A percentile compares a stretch with the other conserved stretches of the same genome.
phyloP scores from a whole-genome alignment of 805 yeast species.

The Candida vaughaniae region DNA sequence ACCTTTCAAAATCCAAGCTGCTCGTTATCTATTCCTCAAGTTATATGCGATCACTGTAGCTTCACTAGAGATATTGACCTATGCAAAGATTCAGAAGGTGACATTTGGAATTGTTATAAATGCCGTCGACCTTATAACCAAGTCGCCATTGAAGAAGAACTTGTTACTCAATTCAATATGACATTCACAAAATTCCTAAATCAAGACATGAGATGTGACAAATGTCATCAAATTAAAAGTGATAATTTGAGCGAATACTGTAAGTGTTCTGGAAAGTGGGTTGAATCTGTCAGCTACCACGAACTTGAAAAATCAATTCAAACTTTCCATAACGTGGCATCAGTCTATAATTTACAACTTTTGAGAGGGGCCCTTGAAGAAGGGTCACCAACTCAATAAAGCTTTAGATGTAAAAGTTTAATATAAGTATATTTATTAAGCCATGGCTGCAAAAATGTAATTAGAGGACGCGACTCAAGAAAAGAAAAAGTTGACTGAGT shows the following conservation, averaged over 20 bases:
- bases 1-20: slow-evolving; percentile 73
- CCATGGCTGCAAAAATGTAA: background rate
- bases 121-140: slow-evolving; percentile 68
- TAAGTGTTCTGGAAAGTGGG: slow-evolving; percentile 87
- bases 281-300: slow-evolving; percentile 48
- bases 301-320: slow-evolving; percentile 45
- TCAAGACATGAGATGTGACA: slow-evolving; percentile 81
- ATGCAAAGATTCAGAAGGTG: slow-evolving; percentile 60
- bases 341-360: slow-evolving; percentile 58
- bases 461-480: no score
- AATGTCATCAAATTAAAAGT: slow-evolving; percentile 67
- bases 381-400: no score
- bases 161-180: slow-evolving; percentile 63
- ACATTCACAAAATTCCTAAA: slow-evolving; percentile 58
- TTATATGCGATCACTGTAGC: slow-evolving; percentile 80
- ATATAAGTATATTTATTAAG: background rate
- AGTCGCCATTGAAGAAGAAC: slow-evolving; percentile 72
- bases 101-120: slow-evolving; percentile 61
- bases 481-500: no score
- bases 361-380: slow-evolving; percentile 40
- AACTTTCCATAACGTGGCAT: slow-evolving; percentile 59
- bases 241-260: slow-evolving; percentile 75
- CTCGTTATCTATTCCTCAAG: slow-evolving; percentile 60
- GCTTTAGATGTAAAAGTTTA: background rate
- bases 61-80: slow-evolving; percentile 74